Evolutionary conservation across 2,329 filamentous ascomycete genomes (phyloP).

Genomic region (Colletotrichum cereale): DNA sequence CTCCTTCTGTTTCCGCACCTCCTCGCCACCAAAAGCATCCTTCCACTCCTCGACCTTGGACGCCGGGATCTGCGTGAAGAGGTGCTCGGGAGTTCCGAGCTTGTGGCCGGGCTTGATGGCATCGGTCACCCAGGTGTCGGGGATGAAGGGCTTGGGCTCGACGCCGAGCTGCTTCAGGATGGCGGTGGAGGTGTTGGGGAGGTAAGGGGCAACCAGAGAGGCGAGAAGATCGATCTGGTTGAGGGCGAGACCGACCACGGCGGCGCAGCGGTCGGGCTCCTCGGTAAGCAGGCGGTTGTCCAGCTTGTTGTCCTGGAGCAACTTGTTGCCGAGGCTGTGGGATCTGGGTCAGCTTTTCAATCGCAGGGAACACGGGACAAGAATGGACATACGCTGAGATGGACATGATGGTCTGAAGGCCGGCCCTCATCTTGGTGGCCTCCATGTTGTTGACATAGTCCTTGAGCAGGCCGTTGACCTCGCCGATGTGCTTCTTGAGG

Average conservation of each 20-base stretch:
- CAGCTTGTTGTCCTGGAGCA: slow-evolving; percentile 65
- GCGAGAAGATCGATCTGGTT: slow-evolving; percentile 88
- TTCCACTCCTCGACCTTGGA: slow-evolving; percentile 89
- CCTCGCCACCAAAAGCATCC: slow-evolving; percentile 75
- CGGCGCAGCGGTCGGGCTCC: slow-evolving; percentile 65
- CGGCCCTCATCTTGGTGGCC: slow-evolving; percentile 77
- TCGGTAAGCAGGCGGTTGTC: slow-evolving; percentile 68
- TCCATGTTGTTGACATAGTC: slow-evolving; percentile 78
- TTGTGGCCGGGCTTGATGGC: slow-evolving; percentile 79
- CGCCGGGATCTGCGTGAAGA: slow-evolving; percentile 86
- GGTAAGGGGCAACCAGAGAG: slow-evolving; percentile 83
- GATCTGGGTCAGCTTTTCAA: neutral
- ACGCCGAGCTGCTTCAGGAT: slow-evolving; percentile 84
- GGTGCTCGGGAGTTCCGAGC: slow-evolving; percentile 81
- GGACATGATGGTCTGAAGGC: slow-evolving; percentile 73
- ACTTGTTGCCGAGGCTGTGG: slow-evolving; percentile 58
- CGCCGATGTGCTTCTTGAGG: slow-evolving; percentile 67
- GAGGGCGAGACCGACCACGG: slow-evolving; percentile 81
- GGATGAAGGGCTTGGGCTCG: slow-evolving; percentile 66
- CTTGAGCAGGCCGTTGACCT: slow-evolving; percentile 75
- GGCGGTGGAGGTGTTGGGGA: slow-evolving; percentile 80
- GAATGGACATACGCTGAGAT: slow-evolving; percentile 63
- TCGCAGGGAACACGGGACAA: slow-evolving; percentile 10
- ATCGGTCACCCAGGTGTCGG: slow-evolving; percentile 73
- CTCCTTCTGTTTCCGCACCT: slow-evolving; percentile 77